Evolutionary conservation across 257 asterid species (phyloP).

Genomic region (Fraxinus pennsylvanica): DNA sequence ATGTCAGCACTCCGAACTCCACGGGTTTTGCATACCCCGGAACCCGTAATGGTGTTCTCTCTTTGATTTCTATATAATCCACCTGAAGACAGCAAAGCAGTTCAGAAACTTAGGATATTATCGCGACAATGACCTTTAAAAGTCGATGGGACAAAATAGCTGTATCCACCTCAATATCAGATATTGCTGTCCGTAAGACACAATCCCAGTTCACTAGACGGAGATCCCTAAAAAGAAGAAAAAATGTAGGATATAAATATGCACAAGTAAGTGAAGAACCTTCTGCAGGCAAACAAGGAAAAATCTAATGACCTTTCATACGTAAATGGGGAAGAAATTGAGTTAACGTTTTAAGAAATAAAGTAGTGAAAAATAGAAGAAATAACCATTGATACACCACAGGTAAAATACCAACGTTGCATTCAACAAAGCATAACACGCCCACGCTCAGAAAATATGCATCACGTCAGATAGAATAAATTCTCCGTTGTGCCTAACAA

Average conservation of each 20-base stretch:
- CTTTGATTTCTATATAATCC: conserved; percentile 74
- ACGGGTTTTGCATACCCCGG: conserved; percentile 80
- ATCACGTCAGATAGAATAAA: background rate
- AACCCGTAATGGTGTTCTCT: conserved; percentile 62
- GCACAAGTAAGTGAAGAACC: conserved; percentile 12
- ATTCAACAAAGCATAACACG: background rate
- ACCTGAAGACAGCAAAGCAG: conserved; percentile 54
- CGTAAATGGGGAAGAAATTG: background rate
- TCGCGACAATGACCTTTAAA: conserved; percentile 7
- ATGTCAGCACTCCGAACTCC: conserved; percentile 90
- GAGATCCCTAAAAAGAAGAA: conserved; percentile 55
- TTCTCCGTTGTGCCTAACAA: background rate
- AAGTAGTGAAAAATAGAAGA: background rate
- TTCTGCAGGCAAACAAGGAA: conserved; percentile 14
- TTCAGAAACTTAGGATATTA: conserved; percentile 19
- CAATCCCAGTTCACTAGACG: conserved; percentile 98
- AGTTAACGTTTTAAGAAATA: background rate
- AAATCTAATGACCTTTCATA: background rate
- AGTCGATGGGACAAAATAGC: background rate
- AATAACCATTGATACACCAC: background rate
- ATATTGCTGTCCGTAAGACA: conserved; percentile 89
- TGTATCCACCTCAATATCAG: conserved; percentile 82
- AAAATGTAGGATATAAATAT: conserved; percentile 17
- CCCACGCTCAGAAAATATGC: background rate
- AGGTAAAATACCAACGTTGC: background rate